These are phyloP conservation scores for Bisporella sp. DNA, from an alignment of 2,329 filamentous ascomycete genomes.

Conservation along the genomic window DNA sequence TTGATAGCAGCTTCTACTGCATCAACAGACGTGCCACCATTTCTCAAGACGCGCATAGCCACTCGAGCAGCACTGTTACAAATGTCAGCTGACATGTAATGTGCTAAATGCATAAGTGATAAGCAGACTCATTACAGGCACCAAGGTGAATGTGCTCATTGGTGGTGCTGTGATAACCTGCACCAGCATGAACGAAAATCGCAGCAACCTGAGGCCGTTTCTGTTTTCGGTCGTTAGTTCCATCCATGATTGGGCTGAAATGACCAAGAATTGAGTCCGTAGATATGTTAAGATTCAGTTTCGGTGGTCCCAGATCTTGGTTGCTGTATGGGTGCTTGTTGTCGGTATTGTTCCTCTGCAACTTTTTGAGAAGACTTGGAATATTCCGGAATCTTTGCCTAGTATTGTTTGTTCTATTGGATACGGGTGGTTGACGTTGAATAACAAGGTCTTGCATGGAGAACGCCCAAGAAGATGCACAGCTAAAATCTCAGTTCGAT, in stretches of 20 bases:
- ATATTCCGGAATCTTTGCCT: not conserved
- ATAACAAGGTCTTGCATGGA: too few relatives aligned
- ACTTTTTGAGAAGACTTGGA: not conserved
- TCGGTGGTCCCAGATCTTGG: not conserved
- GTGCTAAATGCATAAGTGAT: not conserved
- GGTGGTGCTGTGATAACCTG: slow-evolving; percentile 82
- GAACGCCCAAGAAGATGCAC: too few relatives aligned
- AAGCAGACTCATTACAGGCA: slow-evolving; percentile 78
- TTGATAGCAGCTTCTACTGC: slow-evolving; percentile 86
- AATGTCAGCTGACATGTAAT: slow-evolving; percentile 1
- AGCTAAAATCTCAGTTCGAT: too few relatives aligned
- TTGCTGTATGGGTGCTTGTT: not conserved
- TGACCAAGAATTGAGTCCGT: slow-evolving; percentile 2
- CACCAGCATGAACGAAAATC: slow-evolving; percentile 93
- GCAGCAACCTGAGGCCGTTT: slow-evolving; percentile 44
- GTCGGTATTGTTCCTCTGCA: not conserved
- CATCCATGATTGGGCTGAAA: slow-evolving; percentile 19
- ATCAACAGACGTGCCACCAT: slow-evolving; percentile 74
- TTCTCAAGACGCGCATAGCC: slow-evolving; percentile 74
- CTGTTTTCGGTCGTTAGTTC: slow-evolving; percentile 18
- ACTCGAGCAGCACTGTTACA: slow-evolving; percentile 65
- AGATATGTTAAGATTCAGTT: not conserved
- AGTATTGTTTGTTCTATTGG: not conserved
- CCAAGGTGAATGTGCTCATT: slow-evolving; percentile 81
- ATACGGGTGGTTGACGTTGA: not conserved